Conservation (phyloP, 2,329 filamentous ascomycete species). For the Samsoniella hepiali region DNA sequence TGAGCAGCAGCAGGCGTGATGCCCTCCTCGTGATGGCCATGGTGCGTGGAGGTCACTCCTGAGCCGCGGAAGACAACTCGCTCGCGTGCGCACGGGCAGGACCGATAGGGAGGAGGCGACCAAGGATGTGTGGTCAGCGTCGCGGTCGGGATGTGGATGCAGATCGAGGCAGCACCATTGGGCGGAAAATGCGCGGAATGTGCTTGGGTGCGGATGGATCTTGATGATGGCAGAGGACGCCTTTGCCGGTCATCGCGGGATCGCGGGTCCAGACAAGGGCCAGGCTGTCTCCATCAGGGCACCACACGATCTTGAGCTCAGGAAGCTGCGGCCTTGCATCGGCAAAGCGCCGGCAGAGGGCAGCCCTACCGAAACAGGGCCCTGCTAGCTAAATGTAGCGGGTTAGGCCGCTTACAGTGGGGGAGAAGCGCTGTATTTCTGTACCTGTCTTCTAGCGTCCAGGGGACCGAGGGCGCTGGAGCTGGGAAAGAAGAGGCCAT, state of each 20-base stretch:
- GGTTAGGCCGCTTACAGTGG: background rate
- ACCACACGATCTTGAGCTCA: background rate
- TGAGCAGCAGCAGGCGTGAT: conserved; percentile 25
- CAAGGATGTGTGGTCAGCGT: conserved; percentile 4
- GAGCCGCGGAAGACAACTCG: background rate
- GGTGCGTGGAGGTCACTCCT: background rate
- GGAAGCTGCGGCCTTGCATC: background rate
- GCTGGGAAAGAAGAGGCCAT: background rate
- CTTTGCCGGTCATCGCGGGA: background rate
- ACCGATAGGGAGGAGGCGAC: background rate
- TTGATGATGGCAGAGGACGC: conserved; percentile 8
- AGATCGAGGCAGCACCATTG: background rate
- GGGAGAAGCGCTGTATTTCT: background rate
- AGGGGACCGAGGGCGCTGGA: background rate
- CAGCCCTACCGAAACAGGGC: background rate
- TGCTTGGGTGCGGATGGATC: conserved; percentile 8
- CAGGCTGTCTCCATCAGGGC: background rate
- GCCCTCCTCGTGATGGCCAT: conserved; percentile 26
- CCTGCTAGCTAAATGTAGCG: background rate
- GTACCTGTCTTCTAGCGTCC: background rate
- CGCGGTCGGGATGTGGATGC: background rate
- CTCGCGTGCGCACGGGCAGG: background rate
- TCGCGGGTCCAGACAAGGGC: background rate
- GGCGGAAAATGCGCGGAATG: conserved; percentile 1
- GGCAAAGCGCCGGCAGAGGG: conserved; percentile 5